A percentile compares a stretch with the other conserved stretches of the same genome.
phyloP scores from a whole-genome alignment of 1,139 yeast species.

The Yamadazyma atmosphaerica region DNA sequence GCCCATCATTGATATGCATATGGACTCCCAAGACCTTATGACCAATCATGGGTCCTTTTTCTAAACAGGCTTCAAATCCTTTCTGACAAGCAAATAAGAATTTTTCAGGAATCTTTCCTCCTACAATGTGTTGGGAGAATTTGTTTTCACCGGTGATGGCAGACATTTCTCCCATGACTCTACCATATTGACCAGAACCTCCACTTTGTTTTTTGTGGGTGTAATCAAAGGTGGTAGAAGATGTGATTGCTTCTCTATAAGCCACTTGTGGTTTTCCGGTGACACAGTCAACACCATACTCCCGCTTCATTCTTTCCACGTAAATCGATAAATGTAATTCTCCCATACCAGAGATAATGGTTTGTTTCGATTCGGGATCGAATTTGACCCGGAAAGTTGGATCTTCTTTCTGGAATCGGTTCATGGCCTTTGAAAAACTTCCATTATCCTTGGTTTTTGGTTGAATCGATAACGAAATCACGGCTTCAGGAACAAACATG shows the following conservation, averaged over 20 bases:
- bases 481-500: constrained; percentile 98
- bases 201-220: constrained; percentile 98
- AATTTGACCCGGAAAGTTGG: constrained; percentile 95
- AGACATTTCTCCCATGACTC: constrained; percentile 84
- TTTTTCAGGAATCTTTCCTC: constrained; percentile 96
- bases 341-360: constrained; percentile 98
- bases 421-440: constrained; percentile 89
- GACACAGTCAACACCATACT: constrained; percentile 90
- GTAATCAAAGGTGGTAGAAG: constrained; percentile 79
- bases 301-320: constrained; percentile 97
- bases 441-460: constrained; percentile 90
- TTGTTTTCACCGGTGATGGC: constrained; percentile 68
- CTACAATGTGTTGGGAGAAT: constrained; percentile 86
- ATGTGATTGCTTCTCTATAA: constrained; percentile 88
- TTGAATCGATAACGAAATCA: constrained; percentile 84
- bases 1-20: constrained; percentile 97
- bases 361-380: constrained; percentile 91
- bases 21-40: constrained; percentile 89
- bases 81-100: constrained; percentile 91
- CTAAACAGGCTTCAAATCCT: constrained; percentile 94
- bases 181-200: constrained; percentile 99
- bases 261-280: constrained; percentile 99
- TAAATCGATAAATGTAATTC: constrained; percentile 95
- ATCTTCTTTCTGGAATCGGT: constrained; percentile 97
- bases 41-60: constrained; percentile 96